A percentile compares a stretch with the other conserved stretches of the same genome.
These are phyloP conservation scores for Closterium sp. DNA, from an alignment of 139 green algal genomes.

Conservation along the genomic window DNA sequence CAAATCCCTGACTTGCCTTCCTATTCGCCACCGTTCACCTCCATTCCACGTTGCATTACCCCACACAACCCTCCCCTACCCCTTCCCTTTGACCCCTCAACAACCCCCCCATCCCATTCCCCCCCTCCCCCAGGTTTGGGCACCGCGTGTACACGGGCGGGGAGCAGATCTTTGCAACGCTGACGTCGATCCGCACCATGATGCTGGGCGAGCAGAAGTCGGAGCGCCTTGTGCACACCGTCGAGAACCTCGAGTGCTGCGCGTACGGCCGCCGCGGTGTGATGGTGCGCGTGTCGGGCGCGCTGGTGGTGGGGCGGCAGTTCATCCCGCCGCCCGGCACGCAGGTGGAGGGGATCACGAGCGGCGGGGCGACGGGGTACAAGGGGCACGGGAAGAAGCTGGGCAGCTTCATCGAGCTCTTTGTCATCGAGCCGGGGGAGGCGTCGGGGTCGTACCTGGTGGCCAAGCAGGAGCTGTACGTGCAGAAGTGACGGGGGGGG, in stretches of 20 bases:
- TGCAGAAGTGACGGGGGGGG: constrained; percentile 9
- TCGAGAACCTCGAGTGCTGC: constrained; percentile 46
- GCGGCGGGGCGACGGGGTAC: neutral
- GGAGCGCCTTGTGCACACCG: constrained; percentile 35
- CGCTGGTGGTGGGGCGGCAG: constrained; percentile 19
- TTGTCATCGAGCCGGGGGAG: constrained; percentile 47
- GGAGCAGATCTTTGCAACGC: constrained; percentile 19
- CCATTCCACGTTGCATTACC: neutral
- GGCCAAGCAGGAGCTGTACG: constrained; percentile 37
- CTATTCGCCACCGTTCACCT: too few relatives aligned
- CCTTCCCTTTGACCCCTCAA: neutral
- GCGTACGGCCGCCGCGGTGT: constrained; percentile 31
- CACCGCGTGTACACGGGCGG: constrained; percentile 26
- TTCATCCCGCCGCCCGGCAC: constrained; percentile 33
- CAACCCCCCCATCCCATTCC: neutral
- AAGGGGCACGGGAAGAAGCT: constrained; percentile 7
- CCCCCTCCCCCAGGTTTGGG: constrained; percentile 16
- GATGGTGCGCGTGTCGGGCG: constrained; percentile 38
- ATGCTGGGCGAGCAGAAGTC: constrained; percentile 2
- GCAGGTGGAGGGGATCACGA: constrained; percentile 14
- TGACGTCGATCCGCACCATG: constrained; percentile 12
- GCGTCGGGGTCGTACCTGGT: constrained; percentile 36
- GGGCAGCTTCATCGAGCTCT: constrained; percentile 48
- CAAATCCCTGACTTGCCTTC: too few relatives aligned
- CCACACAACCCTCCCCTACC: constrained; percentile 1